These are phyloP conservation scores for Hypericum perforatum DNA, from an alignment of 345 rosid species.

Conservation along the genomic window DNA sequence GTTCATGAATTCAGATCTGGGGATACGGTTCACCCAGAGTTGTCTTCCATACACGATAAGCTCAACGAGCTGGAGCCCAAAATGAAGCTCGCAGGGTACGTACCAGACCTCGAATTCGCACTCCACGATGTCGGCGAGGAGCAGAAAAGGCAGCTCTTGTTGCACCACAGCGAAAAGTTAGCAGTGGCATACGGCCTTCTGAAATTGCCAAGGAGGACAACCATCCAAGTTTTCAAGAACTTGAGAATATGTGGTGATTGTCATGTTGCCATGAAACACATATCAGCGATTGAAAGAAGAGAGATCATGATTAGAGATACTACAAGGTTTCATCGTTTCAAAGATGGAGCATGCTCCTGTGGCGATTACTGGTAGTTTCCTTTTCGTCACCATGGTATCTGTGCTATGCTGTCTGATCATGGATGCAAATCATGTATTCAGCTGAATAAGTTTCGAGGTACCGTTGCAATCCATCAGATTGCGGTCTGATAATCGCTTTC, in stretches of 20 bases:
- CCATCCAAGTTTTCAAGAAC: conserved; percentile 73
- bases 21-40: conserved; percentile 48
- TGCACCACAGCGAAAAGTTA: conserved; percentile 76
- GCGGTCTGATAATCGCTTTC: no score
- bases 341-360: conserved; percentile 73
- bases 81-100: conserved; percentile 72
- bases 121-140: conserved; percentile 61
- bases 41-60: conserved; percentile 47
- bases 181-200: conserved; percentile 71
- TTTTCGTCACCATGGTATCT: neutral
- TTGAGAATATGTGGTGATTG: conserved; percentile 83
- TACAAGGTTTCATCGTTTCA: conserved; percentile 72
- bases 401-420: neutral
- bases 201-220: conserved; percentile 33
- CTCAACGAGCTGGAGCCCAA: conserved; percentile 47
- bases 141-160: conserved; percentile 52
- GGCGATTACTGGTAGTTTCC: conserved; percentile 59
- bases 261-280: conserved; percentile 50
- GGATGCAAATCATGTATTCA: no score
- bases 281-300: conserved; percentile 59
- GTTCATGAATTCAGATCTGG: conserved; percentile 57
- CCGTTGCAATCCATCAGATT: no score
- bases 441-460: no score
- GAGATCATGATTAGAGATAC: conserved; percentile 72
- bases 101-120: conserved; percentile 71